Conservation (phyloP, 2,329 filamentous ascomycete species). For the Akanthomyces uredinophilus region DNA sequence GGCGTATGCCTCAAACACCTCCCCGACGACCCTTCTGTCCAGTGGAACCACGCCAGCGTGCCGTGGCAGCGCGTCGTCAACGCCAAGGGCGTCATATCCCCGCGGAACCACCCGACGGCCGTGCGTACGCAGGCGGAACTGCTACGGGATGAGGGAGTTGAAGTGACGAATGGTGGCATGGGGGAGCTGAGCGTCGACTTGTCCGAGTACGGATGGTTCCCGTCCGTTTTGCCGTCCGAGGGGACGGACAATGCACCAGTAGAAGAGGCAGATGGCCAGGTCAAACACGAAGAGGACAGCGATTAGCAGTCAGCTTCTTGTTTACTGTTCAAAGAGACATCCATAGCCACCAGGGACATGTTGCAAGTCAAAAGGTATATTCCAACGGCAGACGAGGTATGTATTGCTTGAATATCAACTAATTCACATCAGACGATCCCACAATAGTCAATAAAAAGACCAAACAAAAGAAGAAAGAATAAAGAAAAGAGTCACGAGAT, state of each 20-base stretch:
- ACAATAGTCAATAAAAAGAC: slow-evolving; percentile 20
- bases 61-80: slow-evolving; percentile 96
- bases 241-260: background rate
- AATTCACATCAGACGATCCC: slow-evolving; percentile 7
- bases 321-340: background rate
- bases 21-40: slow-evolving; percentile 41
- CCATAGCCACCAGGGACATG: background rate
- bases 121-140: slow-evolving; percentile 46
- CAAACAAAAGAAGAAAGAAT: slow-evolving; percentile 20
- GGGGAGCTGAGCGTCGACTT: slow-evolving; percentile 51
- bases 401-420: slow-evolving; percentile 11
- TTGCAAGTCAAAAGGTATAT: background rate
- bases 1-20: slow-evolving; percentile 88
- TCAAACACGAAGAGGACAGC: background rate
- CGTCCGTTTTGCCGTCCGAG: slow-evolving; percentile 41
- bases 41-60: slow-evolving; percentile 71
- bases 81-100: slow-evolving; percentile 78
- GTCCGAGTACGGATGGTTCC: slow-evolving; percentile 52
- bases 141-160: slow-evolving; percentile 47
- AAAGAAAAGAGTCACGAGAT: background rate
- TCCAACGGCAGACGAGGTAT: background rate
- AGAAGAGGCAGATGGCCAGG: background rate
- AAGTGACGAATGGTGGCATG: slow-evolving; percentile 42
- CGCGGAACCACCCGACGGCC: slow-evolving; percentile 52
- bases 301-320: background rate